phyloP scores from a whole-genome alignment of 2,329 filamentous ascomycete genomes.

The Sporothrix phasma region DNA sequence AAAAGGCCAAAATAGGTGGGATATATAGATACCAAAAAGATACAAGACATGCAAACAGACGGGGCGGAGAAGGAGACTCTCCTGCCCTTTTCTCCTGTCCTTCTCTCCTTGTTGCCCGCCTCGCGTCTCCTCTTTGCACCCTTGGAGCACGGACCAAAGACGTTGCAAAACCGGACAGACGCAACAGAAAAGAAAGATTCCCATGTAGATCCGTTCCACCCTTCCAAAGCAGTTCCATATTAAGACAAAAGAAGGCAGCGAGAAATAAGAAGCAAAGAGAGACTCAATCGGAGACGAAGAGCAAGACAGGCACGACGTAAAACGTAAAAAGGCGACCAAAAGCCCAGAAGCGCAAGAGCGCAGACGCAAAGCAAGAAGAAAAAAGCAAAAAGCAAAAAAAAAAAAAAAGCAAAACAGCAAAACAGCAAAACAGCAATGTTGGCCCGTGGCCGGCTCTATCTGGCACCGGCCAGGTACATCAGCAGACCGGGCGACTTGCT shows the following conservation, averaged over 20 bases:
- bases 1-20: not conserved
- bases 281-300: not conserved
- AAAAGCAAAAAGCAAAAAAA: not conserved
- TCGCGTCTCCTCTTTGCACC: not conserved
- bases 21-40: conserved; percentile 7
- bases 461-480: conserved; percentile 46
- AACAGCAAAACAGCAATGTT: not conserved
- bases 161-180: not conserved
- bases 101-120: not conserved
- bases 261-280: no score
- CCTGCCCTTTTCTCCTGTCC: not conserved
- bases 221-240: not conserved
- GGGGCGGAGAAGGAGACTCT: not conserved
- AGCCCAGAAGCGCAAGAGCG: no score
- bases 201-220: not conserved
- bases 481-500: conserved; percentile 48
- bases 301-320: not conserved
- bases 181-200: not conserved
- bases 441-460: not conserved
- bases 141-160: not conserved
- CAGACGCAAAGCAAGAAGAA: not conserved
- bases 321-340: not conserved
- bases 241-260: not conserved
- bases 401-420: not conserved
- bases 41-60: not conserved